Conservation (phyloP, 495 filamentous ascomycete species). For the Xylaria nigripes region DNA sequence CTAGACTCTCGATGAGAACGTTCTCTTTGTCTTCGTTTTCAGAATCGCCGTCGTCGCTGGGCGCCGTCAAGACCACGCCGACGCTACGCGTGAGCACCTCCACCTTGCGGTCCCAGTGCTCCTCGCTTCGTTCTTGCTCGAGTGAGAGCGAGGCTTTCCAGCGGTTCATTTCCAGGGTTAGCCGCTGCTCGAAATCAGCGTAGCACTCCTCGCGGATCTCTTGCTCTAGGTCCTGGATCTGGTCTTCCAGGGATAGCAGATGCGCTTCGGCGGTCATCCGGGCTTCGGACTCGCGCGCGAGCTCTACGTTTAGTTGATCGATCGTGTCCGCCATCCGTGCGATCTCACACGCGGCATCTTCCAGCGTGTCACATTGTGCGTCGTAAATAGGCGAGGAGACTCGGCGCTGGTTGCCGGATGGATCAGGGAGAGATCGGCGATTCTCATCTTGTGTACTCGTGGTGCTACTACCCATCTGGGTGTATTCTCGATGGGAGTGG, state of each 20-base stretch:
- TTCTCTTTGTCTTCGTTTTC: conserved; percentile 46
- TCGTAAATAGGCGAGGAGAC: conserved; percentile 40
- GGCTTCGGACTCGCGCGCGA: conserved; percentile 45
- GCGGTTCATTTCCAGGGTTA: conserved; percentile 63
- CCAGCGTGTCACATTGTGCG: conserved; percentile 58
- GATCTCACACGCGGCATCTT: conserved; percentile 67
- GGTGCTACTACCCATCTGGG: conserved; percentile 27
- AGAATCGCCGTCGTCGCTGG: conserved; percentile 16
- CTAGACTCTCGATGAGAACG: conserved; percentile 46
- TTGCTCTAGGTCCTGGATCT: conserved; percentile 64
- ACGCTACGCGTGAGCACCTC: conserved; percentile 73
- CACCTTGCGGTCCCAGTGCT: conserved; percentile 83
- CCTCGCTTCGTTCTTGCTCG: conserved; percentile 67
- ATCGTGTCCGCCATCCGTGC: conserved; percentile 65
- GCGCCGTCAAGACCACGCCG: conserved; percentile 25
- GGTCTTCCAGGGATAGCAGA: conserved; percentile 54
- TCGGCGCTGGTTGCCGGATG: conserved; percentile 30
- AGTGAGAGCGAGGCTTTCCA: conserved; percentile 68
- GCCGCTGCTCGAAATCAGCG: conserved; percentile 69
- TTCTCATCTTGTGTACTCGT: conserved; percentile 26
- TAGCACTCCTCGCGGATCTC: conserved; percentile 86
- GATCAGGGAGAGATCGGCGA: conserved; percentile 30
- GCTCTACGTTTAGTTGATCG: conserved; percentile 59
- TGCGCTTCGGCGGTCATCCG: conserved; percentile 53
- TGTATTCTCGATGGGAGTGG: conserved; percentile 41